Base-by-base conservation (phyloP, 331 rosid genomes). In the Acacia pycnantha region DNA sequence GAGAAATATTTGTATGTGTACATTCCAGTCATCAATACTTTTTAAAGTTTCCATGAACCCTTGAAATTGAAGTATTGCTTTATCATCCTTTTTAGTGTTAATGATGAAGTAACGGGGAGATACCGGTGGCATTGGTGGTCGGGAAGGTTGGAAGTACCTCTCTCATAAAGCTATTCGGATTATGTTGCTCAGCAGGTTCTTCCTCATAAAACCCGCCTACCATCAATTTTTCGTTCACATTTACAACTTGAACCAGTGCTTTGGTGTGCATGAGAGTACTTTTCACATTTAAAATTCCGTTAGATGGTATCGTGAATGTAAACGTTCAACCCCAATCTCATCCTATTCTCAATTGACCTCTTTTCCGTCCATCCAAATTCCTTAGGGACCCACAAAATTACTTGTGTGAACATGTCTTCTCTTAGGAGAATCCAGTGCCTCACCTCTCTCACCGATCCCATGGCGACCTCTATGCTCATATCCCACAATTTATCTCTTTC, bases 41-140 rank as follows among this genome's bases (percentile, higher is more conserved):
- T 37, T 11, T 62, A 12, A 21, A 71, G 74, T 51, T 53, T 48
- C 51, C 77, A 29, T 50, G 29, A 31, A 24, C 51, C 29, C 29
- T 58, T 56, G 62, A n/a, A 54, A 11, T 48, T 21, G 19, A 40
- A 77, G 26, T 74, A 46, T 82, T 79, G 35, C 54, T 44, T 76
- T 68, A 27, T 68, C 64, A 84, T 70, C 74, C 21, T 35, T 43
- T 77, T 71, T 84, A 93, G 97, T 77, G 82, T 15, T 26, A 26
- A 15, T 66, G 88, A 93, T 79, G 90, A 93, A 77, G 92, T 89
- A 82, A 73, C 66, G 98, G 98, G 72, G 96, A 93, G 83, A 81
- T 92, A 8, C 97, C 98, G 1, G 94, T 92, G 75, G 99, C 97
- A 16, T 93, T 89, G 77, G 93, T 95, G 81, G 92, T 95, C 19